Base-by-base conservation (phyloP, 768 basidiomycete genomes). In the Infundibulicybe gibba region DNA sequence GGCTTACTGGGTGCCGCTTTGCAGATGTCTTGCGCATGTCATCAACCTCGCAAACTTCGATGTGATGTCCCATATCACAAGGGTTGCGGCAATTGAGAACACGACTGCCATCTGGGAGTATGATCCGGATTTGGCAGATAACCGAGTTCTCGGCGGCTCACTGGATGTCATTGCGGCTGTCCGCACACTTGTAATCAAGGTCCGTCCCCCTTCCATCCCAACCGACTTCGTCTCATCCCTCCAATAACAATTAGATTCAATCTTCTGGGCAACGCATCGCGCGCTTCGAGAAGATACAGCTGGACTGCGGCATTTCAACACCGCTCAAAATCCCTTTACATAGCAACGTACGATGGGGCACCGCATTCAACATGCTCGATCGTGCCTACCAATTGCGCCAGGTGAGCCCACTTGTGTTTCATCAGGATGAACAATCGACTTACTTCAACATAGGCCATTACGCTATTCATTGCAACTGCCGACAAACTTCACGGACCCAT, bases 41-140 rank as follows among this genome's bases (percentile, higher is more conserved):
- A 38, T 38, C 17, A 38, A 38, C 17, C 17, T 38, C 6, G 35
- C 35, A 14, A 38, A 38, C 10, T 6, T 38, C 17, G 35, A 38
- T 19, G 17, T 38, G 17, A 38, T 38, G 35, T 14, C 35, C 6
- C 34, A 51, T n/a, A 55, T 67, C 15, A 67, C 61, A 0, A 54
- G 58, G 39, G 58, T 57, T 9, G 53, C 54, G 1, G 51, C 51
- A 0, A 44, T 65, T 9, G 55, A 66, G 37, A 66, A 45, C 3
- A 47, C 52, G 13, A 55, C 46, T 0, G 61, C 61, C 0, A 68
- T 69, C 12, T 69, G 64, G 66, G 63, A 68, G 19, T 66, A 58
- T 37, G 58, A 68, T 33, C 67, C 67, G 2, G 17, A 13, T 0
- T 34, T 47, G 8, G 10, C 32, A 4, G 48, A 51, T 33, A 66